Conservation (phyloP, 192 early-diverging fungal species). For the Backusella mclennaniae region DNA sequence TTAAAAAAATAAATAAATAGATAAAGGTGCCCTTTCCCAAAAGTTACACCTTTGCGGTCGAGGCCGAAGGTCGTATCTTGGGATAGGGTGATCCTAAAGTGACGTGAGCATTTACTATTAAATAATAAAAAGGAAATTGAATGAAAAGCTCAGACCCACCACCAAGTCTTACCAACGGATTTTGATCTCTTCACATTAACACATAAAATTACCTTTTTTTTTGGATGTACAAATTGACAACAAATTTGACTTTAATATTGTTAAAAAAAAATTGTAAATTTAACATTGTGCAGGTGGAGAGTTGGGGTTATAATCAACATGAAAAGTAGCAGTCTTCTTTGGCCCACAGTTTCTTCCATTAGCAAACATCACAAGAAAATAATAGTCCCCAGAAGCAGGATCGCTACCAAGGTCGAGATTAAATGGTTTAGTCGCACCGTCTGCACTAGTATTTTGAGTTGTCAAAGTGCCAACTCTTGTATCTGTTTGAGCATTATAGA, state of each 20-base stretch:
- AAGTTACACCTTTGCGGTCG: no score
- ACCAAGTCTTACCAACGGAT: no score
- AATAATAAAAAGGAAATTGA: no score
- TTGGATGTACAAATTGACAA: no score
- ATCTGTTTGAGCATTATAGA: slow-evolving; percentile 8
- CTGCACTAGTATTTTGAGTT: background rate
- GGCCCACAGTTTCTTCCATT: background rate
- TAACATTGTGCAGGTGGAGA: slow-evolving; percentile 14
- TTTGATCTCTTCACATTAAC: no score
- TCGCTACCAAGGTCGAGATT: slow-evolving; percentile 5
- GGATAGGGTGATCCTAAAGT: no score
- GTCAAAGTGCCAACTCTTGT: slow-evolving; percentile 4
- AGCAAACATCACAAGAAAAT: slow-evolving; percentile 15
- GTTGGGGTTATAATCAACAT: slow-evolving; percentile 16
- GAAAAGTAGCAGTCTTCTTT: slow-evolving; percentile 6
- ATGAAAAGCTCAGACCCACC: no score
- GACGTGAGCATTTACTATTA: no score
- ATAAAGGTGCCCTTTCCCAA: no score
- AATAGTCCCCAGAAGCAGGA: slow-evolving; percentile 11
- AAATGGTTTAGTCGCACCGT: background rate
- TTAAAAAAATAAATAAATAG: no score
- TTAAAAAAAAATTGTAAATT: background rate
- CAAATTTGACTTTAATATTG: background rate
- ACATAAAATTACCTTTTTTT: no score
- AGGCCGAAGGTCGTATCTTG: no score